A percentile compares a stretch with the other conserved stretches of the same genome.
phyloP scores from a whole-genome alignment of 2,329 filamentous ascomycete species.

The Exophiala mesophila region DNA sequence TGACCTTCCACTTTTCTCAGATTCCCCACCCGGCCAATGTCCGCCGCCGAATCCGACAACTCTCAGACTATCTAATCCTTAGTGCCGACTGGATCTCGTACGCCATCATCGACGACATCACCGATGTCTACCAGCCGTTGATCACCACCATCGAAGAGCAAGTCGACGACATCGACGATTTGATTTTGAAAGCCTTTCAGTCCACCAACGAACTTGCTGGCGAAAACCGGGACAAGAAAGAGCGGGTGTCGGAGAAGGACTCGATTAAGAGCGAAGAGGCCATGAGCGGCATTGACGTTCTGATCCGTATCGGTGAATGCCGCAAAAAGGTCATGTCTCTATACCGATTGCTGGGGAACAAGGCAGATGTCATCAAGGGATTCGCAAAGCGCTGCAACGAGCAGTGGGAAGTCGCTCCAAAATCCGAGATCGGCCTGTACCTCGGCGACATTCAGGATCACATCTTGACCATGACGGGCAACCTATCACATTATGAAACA shows the following conservation, averaged over 20 bases:
- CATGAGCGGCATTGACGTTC: constrained; percentile 68
- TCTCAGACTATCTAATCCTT: constrained; percentile 88
- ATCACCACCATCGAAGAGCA: constrained; percentile 93
- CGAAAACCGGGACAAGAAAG: constrained; percentile 36
- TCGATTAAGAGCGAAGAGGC: constrained; percentile 37
- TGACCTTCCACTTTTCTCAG: constrained; percentile 92
- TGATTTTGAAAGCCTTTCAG: constrained; percentile 76
- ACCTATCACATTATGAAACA: constrained; percentile 94
- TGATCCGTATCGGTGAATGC: constrained; percentile 86
- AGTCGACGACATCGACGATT: constrained; percentile 94
- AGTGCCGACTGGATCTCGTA: constrained; percentile 98
- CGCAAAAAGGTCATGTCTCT: constrained; percentile 96
- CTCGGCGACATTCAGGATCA: constrained; percentile 98
- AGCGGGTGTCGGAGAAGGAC: constrained; percentile 37
- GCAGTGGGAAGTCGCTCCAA: constrained; percentile 91
- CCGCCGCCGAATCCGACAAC: constrained; percentile 82
- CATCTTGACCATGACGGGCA: constrained; percentile 97
- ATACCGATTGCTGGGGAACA: constrained; percentile 88
- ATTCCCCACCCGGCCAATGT: constrained; percentile 96
- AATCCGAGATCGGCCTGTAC: constrained; percentile 95
- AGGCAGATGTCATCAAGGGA: constrained; percentile 98
- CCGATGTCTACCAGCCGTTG: constrained; percentile 87
- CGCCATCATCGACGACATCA: constrained; percentile 96
- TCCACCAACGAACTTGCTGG: constrained; percentile 34
- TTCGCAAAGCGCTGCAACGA: constrained; percentile 98